Evolutionary conservation across 306 rosid genomes (phyloP), one percentile per base, ranked within the genome.

Genomic region (Fragaria vesca): DNA sequence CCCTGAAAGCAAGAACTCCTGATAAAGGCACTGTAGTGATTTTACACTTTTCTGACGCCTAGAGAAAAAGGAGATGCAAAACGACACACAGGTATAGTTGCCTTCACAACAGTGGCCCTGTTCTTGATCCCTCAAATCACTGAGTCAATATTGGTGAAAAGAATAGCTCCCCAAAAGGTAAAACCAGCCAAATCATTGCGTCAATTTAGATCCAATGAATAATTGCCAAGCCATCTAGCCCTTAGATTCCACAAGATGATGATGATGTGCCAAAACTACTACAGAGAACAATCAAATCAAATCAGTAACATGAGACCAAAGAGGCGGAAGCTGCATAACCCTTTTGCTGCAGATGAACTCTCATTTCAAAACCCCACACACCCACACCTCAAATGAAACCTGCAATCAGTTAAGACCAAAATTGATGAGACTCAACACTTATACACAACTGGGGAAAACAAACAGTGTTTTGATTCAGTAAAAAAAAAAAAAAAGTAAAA

Each of bases 1-100:
- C 89, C 81, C 88, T 79, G 85, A 89, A 91, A 81, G 92, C 83
- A 81, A 84, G 87, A 83, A 63, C 51, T 69, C 73, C 26, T 3
- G 47, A 18, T 17, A 11, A 40, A 48, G 9, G 65, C 38, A 32
- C 55, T 10, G 72, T 69, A 34, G 34, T 45, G 46, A 69, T 68
- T 50, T 62, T 40, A 63, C 76, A 61, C 28, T 47, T 60, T 13
- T 73, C 81, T 78, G 84, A 81, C 80, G 57, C 75, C 66, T 48
- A 66, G 58, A 32, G 55, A 48, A 74, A 67, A 63, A 24, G 45
- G 75, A 65, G 62, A n/a, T 42, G 75, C 68, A 45, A 83, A 66
- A 86, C 83, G 81, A 77, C 83, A 80, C 57, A 76, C 15, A 75
- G 28, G 76, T 83, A 69, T 36, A 69, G 81, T 58, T 57, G 66